Evolutionary conservation across 805 yeast genomes (phyloP).

Genomic region (Myxozyma sirexii): DNA sequence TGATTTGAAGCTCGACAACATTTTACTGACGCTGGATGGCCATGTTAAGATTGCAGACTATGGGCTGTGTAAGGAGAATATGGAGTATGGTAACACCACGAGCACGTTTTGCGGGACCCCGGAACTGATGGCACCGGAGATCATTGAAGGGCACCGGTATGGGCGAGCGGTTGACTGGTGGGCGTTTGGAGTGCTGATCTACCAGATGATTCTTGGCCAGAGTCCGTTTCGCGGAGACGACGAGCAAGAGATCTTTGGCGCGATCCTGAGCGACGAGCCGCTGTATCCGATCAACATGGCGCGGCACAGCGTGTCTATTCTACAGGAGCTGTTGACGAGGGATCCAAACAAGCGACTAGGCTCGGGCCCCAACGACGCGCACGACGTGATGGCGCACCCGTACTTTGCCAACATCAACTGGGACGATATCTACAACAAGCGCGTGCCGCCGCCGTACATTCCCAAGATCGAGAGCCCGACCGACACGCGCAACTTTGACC

Average conservation of each 20-base stretch:
- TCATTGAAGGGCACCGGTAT: conserved; percentile 86
- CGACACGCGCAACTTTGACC: conserved; percentile 91
- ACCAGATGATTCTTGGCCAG: conserved; percentile 95
- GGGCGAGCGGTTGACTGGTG: conserved; percentile 98
- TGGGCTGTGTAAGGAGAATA: conserved; percentile 93
- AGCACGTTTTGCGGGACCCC: conserved; percentile 99
- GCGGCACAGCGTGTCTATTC: conserved; percentile 88
- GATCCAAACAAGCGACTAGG: conserved; percentile 87
- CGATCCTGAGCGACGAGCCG: conserved; percentile 95
- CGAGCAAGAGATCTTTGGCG: conserved; percentile 95
- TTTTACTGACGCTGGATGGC: conserved; percentile 83
- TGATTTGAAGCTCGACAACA: conserved; percentile 94
- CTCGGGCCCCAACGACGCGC: conserved; percentile 83
- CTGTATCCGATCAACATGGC: conserved; percentile 97
- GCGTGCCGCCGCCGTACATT: conserved; percentile 83
- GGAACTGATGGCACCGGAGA: conserved; percentile 99
- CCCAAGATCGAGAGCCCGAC: conserved; percentile 87
- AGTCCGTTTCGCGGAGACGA: conserved; percentile 98
- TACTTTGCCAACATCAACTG: conserved; percentile 89
- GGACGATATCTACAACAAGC: conserved; percentile 73
- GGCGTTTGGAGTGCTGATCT: conserved; percentile 96
- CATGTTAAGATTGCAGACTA: conserved; percentile 97
- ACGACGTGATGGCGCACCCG: conserved; percentile 93
- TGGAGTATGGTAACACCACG: conserved; percentile 84
- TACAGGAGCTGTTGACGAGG: conserved; percentile 87